These are phyloP conservation scores for Melanopsichium pennsylvanicum DNA, from an alignment of 1,284 basidiomycete species.

Conservation along the genomic window DNA sequence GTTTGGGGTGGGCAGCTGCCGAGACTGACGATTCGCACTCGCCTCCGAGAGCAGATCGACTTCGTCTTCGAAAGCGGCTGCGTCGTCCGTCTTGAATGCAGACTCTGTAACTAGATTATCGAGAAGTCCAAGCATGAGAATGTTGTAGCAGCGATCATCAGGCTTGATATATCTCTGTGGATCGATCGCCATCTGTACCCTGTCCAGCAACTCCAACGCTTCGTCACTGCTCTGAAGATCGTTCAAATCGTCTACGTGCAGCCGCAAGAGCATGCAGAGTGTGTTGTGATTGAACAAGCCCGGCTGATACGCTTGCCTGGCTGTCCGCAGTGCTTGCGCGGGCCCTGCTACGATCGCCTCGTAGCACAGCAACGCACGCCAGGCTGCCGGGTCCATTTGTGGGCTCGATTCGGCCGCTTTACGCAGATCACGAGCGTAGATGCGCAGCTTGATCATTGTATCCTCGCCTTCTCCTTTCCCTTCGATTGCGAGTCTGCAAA, in stretches of 20 bases:
- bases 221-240: slow-evolving; percentile 47
- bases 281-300: slow-evolving; percentile 4
- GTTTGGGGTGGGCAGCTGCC: slow-evolving; percentile 21
- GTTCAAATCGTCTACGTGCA: slow-evolving; percentile 20
- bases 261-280: slow-evolving; percentile 18
- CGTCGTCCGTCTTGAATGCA: background rate
- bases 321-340: slow-evolving; percentile 21
- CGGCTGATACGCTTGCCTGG: background rate
- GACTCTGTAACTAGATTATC: background rate
- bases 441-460: background rate
- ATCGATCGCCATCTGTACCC: slow-evolving; percentile 13
- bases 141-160: slow-evolving; percentile 18
- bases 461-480: background rate
- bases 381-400: slow-evolving; percentile 4
- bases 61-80: background rate
- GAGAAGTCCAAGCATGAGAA: slow-evolving; percentile 25
- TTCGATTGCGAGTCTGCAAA: slow-evolving; percentile 1
- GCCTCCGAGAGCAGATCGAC: background rate
- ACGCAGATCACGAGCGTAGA: slow-evolving; percentile 16
- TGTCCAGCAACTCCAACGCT: slow-evolving; percentile 36
- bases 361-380: slow-evolving; percentile 34
- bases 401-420: background rate
- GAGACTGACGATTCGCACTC: background rate
- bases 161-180: slow-evolving; percentile 7
- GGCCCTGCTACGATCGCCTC: slow-evolving; percentile 16